phyloP scores from a whole-genome alignment of 1,284 basidiomycete genomes.

The Prillingera fragicola region DNA sequence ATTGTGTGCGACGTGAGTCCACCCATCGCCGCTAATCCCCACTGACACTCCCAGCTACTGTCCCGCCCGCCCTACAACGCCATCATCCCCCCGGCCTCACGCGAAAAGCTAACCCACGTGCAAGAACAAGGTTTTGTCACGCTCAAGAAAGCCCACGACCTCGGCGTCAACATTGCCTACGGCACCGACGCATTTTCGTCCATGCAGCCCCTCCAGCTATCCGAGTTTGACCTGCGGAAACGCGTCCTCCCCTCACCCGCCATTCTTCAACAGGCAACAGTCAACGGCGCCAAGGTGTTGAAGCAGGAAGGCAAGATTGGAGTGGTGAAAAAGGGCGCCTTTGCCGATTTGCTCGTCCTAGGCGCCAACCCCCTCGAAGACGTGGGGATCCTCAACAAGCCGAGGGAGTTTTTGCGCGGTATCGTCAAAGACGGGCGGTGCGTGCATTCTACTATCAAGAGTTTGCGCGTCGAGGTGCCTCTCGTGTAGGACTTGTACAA shows the following conservation, averaged over 20 bases:
- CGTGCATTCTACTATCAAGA: slow-evolving; percentile 19
- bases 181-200: slow-evolving; percentile 27
- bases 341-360: slow-evolving; percentile 52
- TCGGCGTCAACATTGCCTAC: slow-evolving; percentile 29
- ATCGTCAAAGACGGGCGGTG: slow-evolving; percentile 32
- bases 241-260: slow-evolving; percentile 44
- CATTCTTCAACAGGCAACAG: slow-evolving; percentile 51
- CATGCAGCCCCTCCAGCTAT: slow-evolving; percentile 26
- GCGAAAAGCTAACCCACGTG: slow-evolving; percentile 24
- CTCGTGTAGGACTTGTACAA: slow-evolving; percentile 16
- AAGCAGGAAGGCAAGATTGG: slow-evolving; percentile 46
- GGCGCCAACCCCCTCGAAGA: slow-evolving; percentile 52
- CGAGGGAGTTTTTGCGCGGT: slow-evolving; percentile 33
- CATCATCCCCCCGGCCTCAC: slow-evolving; percentile 20
- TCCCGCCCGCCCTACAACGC: slow-evolving; percentile 20
- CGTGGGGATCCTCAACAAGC: slow-evolving; percentile 51
- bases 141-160: slow-evolving; percentile 27
- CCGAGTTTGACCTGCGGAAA: slow-evolving; percentile 49
- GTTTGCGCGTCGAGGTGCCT: slow-evolving; percentile 27
- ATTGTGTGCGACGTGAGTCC: slow-evolving; percentile 44
- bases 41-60: slow-evolving; percentile 14
- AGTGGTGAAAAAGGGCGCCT: slow-evolving; percentile 44
- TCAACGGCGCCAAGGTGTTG: slow-evolving; percentile 50
- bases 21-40: not conserved
- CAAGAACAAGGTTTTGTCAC: slow-evolving; percentile 19